Conservation (phyloP, 1,139 yeast genomes). For the Eremothecium cymbalariae region DNA sequence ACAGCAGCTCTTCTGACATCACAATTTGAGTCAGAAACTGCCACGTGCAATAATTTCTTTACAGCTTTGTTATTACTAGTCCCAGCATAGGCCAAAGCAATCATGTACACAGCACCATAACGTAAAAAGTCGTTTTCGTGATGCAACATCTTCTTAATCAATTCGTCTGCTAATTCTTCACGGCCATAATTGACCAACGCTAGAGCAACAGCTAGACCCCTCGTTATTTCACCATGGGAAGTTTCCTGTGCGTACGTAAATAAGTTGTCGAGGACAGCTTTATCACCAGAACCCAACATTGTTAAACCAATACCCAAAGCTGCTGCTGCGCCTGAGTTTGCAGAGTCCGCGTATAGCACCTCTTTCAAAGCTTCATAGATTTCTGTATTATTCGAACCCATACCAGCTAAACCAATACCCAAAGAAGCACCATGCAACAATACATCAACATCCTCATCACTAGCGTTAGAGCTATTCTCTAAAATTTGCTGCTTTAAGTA, state of each 20-base stretch:
- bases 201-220: constrained; percentile 84
- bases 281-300: constrained; percentile 88
- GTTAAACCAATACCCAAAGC: constrained; percentile 95
- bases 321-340: constrained; percentile 94
- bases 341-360: constrained; percentile 83
- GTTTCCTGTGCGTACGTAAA: constrained; percentile 89
- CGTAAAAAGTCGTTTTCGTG: constrained; percentile 82
- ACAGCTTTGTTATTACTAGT: constrained; percentile 88
- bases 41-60: constrained; percentile 76
- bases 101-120: constrained; percentile 91
- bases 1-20: constrained; percentile 97
- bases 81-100: constrained; percentile 95
- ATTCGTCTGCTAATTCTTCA: constrained; percentile 72
- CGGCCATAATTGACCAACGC: constrained; percentile 81
- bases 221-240: constrained; percentile 88
- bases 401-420: constrained; percentile 94
- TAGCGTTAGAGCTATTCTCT: constrained; percentile 59
- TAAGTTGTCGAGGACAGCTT: constrained; percentile 71
- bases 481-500: constrained; percentile 68
- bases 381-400: constrained; percentile 74
- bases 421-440: constrained; percentile 92
- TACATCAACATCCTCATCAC: constrained; percentile 72
- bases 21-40: constrained; percentile 94
- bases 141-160: constrained; percentile 56
- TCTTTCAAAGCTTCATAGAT: constrained; percentile 79